Evolutionary conservation across 345 rosid species (phyloP).

Genomic region (Gossypium ekmanianum): DNA sequence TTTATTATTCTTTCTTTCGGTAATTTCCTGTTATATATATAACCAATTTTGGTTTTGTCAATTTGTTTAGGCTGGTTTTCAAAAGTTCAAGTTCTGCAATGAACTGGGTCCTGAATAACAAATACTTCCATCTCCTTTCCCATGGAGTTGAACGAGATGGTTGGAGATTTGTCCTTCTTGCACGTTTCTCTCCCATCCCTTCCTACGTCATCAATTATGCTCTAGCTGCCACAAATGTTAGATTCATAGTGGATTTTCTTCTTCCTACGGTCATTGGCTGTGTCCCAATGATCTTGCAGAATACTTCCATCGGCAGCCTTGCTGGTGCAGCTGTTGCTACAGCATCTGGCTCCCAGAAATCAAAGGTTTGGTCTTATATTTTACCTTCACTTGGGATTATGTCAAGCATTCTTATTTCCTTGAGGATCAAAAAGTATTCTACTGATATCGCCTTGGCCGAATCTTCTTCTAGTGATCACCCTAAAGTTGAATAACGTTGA

Average conservation of each 20-base stretch:
- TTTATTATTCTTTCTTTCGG: neutral
- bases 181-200: slow-evolving; percentile 92
- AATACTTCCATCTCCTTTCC: slow-evolving; percentile 66
- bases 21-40: slow-evolving; percentile 1
- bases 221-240: slow-evolving; percentile 77
- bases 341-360: slow-evolving; percentile 55
- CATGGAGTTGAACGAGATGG: slow-evolving; percentile 89
- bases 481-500: slow-evolving; percentile 11
- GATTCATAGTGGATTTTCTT: slow-evolving; percentile 77
- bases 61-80: slow-evolving; percentile 59
- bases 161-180: slow-evolving; percentile 92
- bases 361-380: slow-evolving; percentile 61
- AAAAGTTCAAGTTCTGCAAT: slow-evolving; percentile 60
- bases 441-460: slow-evolving; percentile 34
- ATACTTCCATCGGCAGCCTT: slow-evolving; percentile 90
- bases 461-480: slow-evolving; percentile 26
- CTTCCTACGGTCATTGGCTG: slow-evolving; percentile 80
- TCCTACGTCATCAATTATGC: slow-evolving; percentile 86
- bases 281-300: slow-evolving; percentile 92
- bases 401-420: slow-evolving; percentile 77
- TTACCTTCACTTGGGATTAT: slow-evolving; percentile 69
- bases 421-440: slow-evolving; percentile 72
- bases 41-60: slow-evolving; percentile 3
- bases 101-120: slow-evolving; percentile 67
- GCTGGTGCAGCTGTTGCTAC: slow-evolving; percentile 91